A percentile compares a stretch with the other conserved stretches of the same genome.
Conservation (phyloP, 495 filamentous ascomycete species). For the Aspergillus nidulans region DNA sequence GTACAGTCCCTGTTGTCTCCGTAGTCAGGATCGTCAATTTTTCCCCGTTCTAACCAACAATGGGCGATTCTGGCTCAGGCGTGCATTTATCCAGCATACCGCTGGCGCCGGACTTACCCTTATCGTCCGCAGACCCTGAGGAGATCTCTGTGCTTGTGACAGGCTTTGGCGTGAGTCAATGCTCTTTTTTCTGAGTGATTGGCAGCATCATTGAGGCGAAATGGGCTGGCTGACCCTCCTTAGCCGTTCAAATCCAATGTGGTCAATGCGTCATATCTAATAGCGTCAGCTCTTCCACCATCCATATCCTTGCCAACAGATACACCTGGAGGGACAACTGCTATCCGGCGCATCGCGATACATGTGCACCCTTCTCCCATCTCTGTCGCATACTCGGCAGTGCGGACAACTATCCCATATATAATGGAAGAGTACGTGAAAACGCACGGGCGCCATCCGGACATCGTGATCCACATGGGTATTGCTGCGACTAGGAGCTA, state of each 20-base stretch:
- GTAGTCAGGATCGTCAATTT: background rate
- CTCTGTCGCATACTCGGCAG: conserved; percentile 62
- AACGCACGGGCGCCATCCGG: conserved; percentile 46
- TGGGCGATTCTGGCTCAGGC: conserved; percentile 39
- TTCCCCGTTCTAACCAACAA: conserved; percentile 10
- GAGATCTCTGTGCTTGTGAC: conserved; percentile 67
- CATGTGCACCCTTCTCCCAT: conserved; percentile 63
- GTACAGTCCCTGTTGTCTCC: background rate
- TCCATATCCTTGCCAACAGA: conserved; percentile 26
- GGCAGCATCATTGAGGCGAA: background rate
- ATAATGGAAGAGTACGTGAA: conserved; percentile 42
- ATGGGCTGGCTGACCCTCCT: conserved; percentile 8
- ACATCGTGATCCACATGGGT: conserved; percentile 73
- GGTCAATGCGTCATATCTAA: conserved; percentile 70
- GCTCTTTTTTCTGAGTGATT: conserved; percentile 9
- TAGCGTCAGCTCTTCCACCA: conserved; percentile 50
- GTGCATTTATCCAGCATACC: conserved; percentile 16
- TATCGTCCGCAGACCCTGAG: conserved; percentile 15
- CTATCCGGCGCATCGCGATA: conserved; percentile 55
- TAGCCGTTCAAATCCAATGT: conserved; percentile 65
- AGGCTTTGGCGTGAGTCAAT: conserved; percentile 63
- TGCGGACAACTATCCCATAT: conserved; percentile 56
- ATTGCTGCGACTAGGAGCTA: conserved; percentile 66
- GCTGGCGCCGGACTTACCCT: conserved; percentile 14
- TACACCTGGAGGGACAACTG: conserved; percentile 2